A percentile compares a stretch with the other conserved stretches of the same genome.
Conservation (phyloP, 192 early-diverging fungal species). For the Backusella circina region DNA sequence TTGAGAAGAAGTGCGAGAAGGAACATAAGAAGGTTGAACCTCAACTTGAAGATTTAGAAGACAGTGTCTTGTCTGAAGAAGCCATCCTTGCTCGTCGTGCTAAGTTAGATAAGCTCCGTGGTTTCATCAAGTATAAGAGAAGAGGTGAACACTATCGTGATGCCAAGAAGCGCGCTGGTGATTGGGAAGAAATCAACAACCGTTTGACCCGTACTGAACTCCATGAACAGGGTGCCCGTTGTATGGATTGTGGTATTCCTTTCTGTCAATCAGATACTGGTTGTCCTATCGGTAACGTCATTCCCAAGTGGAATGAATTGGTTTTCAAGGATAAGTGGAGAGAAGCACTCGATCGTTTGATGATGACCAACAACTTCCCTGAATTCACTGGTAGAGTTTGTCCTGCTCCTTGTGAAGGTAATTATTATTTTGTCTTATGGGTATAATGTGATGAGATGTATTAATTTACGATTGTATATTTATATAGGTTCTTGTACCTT, state of each 20-base stretch:
- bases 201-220: constrained; percentile 79
- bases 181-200: constrained; percentile 95
- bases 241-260: constrained; percentile 98
- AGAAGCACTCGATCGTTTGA: constrained; percentile 87
- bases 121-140: constrained; percentile 94
- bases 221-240: constrained; percentile 91
- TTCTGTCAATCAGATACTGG: constrained; percentile 98
- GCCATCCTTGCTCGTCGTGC: constrained; percentile 62
- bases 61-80: constrained; percentile 77
- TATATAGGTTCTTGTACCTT: constrained; percentile 62
- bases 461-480: not conserved
- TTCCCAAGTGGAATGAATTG: constrained; percentile 99
- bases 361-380: constrained; percentile 99
- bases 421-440: not conserved
- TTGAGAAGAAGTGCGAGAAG: constrained; percentile 5
- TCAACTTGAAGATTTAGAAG: constrained; percentile 82
- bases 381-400: constrained; percentile 99
- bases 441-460: not conserved
- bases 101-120: constrained; percentile 90
- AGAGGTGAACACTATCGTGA: constrained; percentile 86
- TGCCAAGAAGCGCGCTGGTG: constrained; percentile 71
- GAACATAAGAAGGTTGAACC: constrained; percentile 47
- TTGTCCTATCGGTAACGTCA: constrained; percentile 98
- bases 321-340: constrained; percentile 96
- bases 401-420: constrained; percentile 68